These are phyloP conservation scores for Aspergillus incahuasiensis DNA, from an alignment of 495 filamentous ascomycete genomes.

Conservation along the genomic window DNA sequence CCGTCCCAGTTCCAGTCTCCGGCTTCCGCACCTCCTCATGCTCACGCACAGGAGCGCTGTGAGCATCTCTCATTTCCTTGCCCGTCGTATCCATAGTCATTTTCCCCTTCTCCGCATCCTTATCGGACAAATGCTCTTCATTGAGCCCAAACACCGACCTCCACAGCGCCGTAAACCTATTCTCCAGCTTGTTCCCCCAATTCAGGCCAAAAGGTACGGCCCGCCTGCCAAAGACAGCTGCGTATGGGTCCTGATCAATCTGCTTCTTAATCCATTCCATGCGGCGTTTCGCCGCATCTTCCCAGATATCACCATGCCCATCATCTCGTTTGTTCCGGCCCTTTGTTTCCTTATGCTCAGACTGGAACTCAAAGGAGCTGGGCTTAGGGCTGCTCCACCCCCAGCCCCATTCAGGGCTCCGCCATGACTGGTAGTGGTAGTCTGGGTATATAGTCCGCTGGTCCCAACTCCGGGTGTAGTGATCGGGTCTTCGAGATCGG, in stretches of 20 bases:
- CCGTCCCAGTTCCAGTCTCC: too few relatives aligned
- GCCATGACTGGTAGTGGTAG: conserved; percentile 11
- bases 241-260: conserved; percentile 38
- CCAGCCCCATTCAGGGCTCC: conserved; percentile 9
- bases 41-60: not conserved
- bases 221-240: conserved; percentile 39
- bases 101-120: not conserved
- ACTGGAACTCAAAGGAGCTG: conserved; percentile 10
- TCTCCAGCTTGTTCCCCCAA: conserved; percentile 14
- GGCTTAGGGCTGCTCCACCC: conserved; percentile 11
- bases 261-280: conserved; percentile 33
- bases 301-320: conserved; percentile 17
- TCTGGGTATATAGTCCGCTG: not conserved
- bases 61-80: not conserved
- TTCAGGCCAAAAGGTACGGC: conserved; percentile 19
- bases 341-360: not conserved
- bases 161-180: conserved; percentile 24
- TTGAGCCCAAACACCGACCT: conserved; percentile 24
- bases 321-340: conserved; percentile 4
- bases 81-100: not conserved
- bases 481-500: conserved; percentile 16
- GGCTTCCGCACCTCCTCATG: not conserved
- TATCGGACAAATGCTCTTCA: conserved; percentile 2
- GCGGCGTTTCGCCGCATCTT: conserved; percentile 18
- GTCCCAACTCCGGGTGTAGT: not conserved